Evolutionary conservation across 805 yeast species (phyloP), one percentile per base, ranked within the genome.

Genomic region (Candida succiphila): DNA sequence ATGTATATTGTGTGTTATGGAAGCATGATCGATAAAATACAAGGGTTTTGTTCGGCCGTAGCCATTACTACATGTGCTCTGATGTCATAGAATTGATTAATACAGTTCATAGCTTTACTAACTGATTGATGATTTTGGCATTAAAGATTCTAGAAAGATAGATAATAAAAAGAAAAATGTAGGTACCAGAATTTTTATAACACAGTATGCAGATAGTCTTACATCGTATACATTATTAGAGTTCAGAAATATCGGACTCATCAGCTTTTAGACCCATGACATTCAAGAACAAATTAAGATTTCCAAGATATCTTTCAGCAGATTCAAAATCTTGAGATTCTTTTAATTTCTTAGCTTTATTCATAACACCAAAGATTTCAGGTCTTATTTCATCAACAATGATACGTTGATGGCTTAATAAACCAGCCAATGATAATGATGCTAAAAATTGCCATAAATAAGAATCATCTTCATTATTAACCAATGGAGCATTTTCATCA

Each of bases 401-500:
- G 40, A 85, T 75, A 62, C 96, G 74, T 68, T 89, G 96, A 52
- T 88, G 96, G 47, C 80, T 80, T 46, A 84, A 63, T 52, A 82
- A 79, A 42, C 96, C 95, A 40, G 95, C 89, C 41, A 89, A 65
- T 0, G 97, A 89, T 39, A 89, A 69, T 12, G 95, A 81, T 17
- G 98, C 98, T 56, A 89, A 71, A 52, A 89, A 88, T 61, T 89
- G 96, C 98, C 98, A 89, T 32, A 86, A 86, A 50, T 88, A 87
- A 25, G 87, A 73, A 43, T 78, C 87, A 48, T 81, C 89, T n/a
- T 42, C 54, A 34, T 63, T 63, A 26, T 54, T 53, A 27, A 60
- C 64, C 32, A 60, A 65, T 32, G 41, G 44, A 29, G 36, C 44
- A 13, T 31, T 33, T 19, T 49, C 56, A 41, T 49, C 56, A n/a